phyloP scores from a whole-genome alignment of 2,329 filamentous ascomycete genomes.

The Cercospora canescens region DNA sequence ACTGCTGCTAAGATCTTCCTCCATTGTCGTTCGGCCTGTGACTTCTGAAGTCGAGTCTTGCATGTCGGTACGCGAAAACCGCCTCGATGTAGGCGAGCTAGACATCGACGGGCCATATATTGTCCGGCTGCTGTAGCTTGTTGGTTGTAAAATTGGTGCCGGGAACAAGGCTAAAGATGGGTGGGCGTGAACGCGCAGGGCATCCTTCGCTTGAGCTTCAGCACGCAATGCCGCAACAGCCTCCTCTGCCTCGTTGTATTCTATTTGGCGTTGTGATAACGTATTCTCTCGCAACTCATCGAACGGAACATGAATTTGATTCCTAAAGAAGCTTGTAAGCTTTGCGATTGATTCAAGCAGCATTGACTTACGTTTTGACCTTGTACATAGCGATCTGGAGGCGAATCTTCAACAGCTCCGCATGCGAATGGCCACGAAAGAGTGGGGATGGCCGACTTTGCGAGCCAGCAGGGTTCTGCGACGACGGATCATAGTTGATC shows the following conservation, averaged over 20 bases:
- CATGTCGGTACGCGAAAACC: background rate
- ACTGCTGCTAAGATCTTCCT: constrained; percentile 46
- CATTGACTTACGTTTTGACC: constrained; percentile 41
- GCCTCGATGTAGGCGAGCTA: constrained; percentile 18
- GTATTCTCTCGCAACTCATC: constrained; percentile 50
- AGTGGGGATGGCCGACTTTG: constrained; percentile 10
- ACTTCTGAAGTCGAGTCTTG: background rate
- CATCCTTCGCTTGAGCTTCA: constrained; percentile 3
- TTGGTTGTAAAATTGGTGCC: constrained; percentile 43
- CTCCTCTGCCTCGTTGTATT: constrained; percentile 23
- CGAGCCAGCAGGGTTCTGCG: constrained; percentile 32
- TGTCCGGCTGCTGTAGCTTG: constrained; percentile 39
- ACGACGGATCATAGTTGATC: constrained; percentile 49
- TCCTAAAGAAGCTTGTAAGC: constrained; percentile 51
- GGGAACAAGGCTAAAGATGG: constrained; percentile 33
- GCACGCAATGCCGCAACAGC: constrained; percentile 26
- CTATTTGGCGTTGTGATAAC: background rate
- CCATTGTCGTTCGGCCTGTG: constrained; percentile 2
- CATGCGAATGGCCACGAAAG: constrained; percentile 43
- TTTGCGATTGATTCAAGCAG: background rate
- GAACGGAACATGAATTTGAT: constrained; percentile 67
- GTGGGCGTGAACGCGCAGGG: background rate
- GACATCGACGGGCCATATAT: constrained; percentile 29
- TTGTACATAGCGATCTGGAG: constrained; percentile 74
- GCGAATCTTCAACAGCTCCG: constrained; percentile 66